phyloP scores from a whole-genome alignment of 2,329 filamentous ascomycete genomes.

The Fonsecaea nubica region DNA sequence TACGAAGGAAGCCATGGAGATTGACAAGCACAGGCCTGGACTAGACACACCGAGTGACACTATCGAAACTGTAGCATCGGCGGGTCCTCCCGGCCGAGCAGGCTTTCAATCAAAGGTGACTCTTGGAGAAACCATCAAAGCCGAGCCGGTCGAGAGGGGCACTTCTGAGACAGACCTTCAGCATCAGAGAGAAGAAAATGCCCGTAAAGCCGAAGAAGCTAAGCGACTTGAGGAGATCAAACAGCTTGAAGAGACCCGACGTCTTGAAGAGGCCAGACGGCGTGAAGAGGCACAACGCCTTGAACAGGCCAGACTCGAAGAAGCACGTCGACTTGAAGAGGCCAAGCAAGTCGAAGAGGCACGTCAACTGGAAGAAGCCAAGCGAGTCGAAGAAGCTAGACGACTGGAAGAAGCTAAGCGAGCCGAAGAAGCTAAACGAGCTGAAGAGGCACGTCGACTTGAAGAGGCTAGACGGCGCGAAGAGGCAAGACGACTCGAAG shows the following conservation, averaged over 20 bases:
- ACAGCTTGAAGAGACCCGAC: not conserved
- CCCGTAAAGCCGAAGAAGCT: conserved; percentile 14
- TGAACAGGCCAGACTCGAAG: conserved; percentile 28
- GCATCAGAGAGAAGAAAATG: conserved; percentile 22
- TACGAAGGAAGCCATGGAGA: conserved; percentile 2
- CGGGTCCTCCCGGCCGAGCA: not conserved
- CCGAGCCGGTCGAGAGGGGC: conserved; percentile 33
- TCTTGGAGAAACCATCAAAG: conserved; percentile 36
- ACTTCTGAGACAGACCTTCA: conserved; percentile 32
- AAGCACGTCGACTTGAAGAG: conserved; percentile 33
- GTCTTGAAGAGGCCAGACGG: conserved; percentile 22
- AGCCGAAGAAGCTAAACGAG: conserved; percentile 23
- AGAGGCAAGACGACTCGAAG: conserved; percentile 23
- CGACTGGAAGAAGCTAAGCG: conserved; percentile 28
- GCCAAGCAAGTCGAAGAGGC: conserved; percentile 26
- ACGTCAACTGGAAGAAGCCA: conserved; percentile 27
- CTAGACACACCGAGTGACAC: conserved; percentile 9
- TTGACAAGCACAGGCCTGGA: conserved; percentile 17
- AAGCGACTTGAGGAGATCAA: conserved; percentile 24
- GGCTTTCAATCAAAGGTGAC: conserved; percentile 39
- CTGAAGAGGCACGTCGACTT: conserved; percentile 17
- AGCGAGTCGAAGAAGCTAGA: conserved; percentile 30
- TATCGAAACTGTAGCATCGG: conserved; percentile 2
- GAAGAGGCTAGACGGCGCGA: conserved; percentile 32
- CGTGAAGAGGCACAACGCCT: conserved; percentile 14